Conservation (phyloP, 306 rosid species). For the Trichosanthes cucumerina region DNA sequence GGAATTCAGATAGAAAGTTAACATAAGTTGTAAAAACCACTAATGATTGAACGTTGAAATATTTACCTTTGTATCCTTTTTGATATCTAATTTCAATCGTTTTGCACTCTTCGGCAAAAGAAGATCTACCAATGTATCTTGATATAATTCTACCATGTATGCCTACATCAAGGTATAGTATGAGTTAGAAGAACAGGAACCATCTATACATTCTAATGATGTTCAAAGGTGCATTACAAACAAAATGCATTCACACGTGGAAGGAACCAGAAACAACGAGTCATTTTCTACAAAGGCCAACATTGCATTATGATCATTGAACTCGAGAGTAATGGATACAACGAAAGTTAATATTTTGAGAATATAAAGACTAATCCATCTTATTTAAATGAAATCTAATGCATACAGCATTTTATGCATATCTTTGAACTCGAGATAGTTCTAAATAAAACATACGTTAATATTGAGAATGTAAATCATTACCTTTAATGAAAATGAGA, state of each 20-base stretch:
- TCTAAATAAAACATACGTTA: not conserved
- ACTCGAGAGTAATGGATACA: not conserved
- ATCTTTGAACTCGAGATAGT: not conserved
- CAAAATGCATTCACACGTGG: not conserved
- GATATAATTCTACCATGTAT: slow-evolving; percentile 86
- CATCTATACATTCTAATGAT: not conserved
- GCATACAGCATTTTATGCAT: not conserved
- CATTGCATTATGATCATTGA: not conserved
- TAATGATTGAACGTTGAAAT: not conserved
- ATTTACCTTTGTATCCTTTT: slow-evolving; percentile 84
- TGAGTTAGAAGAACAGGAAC: not conserved
- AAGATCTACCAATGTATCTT: slow-evolving; percentile 90
- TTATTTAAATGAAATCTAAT: not conserved
- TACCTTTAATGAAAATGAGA: slow-evolving; percentile 77
- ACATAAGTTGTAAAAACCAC: not conserved
- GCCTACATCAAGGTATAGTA: slow-evolving; percentile 40
- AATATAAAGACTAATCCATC: not conserved
- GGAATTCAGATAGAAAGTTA: not conserved
- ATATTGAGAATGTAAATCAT: not conserved
- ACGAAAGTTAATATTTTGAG: not conserved
- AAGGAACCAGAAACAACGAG: not conserved
- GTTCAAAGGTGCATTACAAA: not conserved
- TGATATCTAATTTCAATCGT: slow-evolving; percentile 67
- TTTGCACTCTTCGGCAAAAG: slow-evolving; percentile 62
- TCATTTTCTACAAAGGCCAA: not conserved